Evolutionary conservation across 768 basidiomycete species (phyloP).

Genomic region (Podaxis sp.): DNA sequence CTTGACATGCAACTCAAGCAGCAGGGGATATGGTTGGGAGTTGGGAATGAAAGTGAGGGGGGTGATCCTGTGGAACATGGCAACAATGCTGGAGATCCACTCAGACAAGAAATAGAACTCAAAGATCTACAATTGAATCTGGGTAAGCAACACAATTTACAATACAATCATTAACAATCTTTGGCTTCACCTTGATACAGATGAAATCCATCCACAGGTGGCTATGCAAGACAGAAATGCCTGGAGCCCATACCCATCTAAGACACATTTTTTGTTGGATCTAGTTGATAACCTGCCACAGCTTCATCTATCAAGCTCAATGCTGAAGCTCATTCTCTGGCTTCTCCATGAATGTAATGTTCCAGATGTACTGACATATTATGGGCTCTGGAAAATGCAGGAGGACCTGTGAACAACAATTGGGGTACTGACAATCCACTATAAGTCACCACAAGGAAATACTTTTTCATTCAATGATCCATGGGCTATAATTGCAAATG

Average conservation of each 20-base stretch:
- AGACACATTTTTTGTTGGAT: slow-evolving; percentile 24
- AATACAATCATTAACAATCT: not conserved
- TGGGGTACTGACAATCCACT: slow-evolving; percentile 21
- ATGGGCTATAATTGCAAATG: slow-evolving; percentile 23
- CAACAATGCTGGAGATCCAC: not conserved
- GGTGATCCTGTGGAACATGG: not conserved
- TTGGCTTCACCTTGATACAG: not conserved
- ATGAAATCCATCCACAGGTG: too few species aligned
- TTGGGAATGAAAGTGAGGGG: too few species aligned
- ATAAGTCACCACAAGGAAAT: slow-evolving; percentile 26
- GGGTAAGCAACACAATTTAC: not conserved
- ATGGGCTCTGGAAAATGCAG: slow-evolving; percentile 22
- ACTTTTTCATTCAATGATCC: slow-evolving; percentile 30
- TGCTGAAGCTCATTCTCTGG: slow-evolving; percentile 32
- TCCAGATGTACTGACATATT: slow-evolving; percentile 26
- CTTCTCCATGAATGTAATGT: slow-evolving; percentile 25
- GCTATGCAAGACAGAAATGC: not conserved
- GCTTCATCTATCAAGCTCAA: slow-evolving; percentile 25
- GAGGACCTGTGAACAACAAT: slow-evolving; percentile 14
- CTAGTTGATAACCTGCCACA: slow-evolving; percentile 30
- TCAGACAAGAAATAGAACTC: too few species aligned
- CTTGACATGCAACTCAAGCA: not conserved
- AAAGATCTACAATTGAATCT: too few species aligned
- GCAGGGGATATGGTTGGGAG: not conserved
- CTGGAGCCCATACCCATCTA: slow-evolving; percentile 18